Base-by-base conservation (phyloP, 176 grass and related monocot species). In the Poa pratensis region DNA sequence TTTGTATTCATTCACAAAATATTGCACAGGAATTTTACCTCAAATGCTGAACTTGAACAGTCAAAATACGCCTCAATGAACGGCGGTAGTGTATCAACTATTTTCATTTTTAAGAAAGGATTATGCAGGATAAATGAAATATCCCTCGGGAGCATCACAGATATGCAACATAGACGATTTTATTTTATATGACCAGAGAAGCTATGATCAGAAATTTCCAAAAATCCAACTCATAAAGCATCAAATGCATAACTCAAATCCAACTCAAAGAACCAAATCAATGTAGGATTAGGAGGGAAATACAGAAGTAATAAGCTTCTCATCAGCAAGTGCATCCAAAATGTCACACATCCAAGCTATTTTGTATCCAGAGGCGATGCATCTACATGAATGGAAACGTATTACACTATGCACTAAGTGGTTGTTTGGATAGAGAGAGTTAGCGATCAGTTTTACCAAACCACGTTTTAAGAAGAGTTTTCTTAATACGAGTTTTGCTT, bases 101-200 rank as follows among this genome's bases (percentile, higher is more conserved):
- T 49, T 48, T 61, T 54, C 49, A 50, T 27, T 59, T 20, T 77
- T 69, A 34, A 59, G 37, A 76, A 87, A 50, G 58, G 28, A 80
- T 35, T 86, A 24, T 62, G 8, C 6, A 48, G 13, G 26, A 79
- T 53, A 63, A 59, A 78, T 69, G 63, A 79, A 85, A 61, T 39
- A 86, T 12, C 30, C 14, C 27, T 65, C 7, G 19, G 49, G 48
- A 65, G 10, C 7, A 77, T 82, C 71, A 75, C 11, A 82, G 42
- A 23, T 14, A 65, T 80, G 59, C n/a, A 42, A 5, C 52, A 30
- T 26, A 5, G 60, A 69, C 51, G 35, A 7, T 79, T 48, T 43
- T 46, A 45, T 51, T 23, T 23, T 22, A 57, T 68, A 81, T 69
- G 20, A 69, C 48, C 37, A 57, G 32, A 71, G 22, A 45, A 42